Evolutionary conservation across 2,329 filamentous ascomycete species (phyloP).

Genomic region (Fusarium nodosum): DNA sequence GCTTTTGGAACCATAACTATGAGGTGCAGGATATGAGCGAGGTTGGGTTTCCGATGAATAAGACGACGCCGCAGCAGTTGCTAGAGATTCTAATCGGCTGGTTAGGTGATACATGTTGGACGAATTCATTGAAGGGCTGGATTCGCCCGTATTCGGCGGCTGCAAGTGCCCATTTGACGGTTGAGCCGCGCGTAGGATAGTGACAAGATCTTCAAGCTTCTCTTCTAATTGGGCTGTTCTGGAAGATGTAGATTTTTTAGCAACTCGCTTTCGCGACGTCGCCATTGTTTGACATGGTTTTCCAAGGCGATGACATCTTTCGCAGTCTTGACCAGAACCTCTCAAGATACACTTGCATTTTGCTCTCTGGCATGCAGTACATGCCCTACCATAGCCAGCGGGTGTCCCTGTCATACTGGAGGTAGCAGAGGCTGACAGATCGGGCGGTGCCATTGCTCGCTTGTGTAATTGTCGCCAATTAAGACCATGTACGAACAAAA

Average conservation of each 20-base stretch:
- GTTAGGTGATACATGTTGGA: constrained; percentile 38
- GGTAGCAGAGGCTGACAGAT: constrained; percentile 23
- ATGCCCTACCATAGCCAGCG: constrained; percentile 60
- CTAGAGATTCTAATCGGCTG: constrained; percentile 56
- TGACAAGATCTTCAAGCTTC: constrained; percentile 64
- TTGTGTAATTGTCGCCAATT: constrained; percentile 11
- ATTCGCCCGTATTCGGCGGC: constrained; percentile 17
- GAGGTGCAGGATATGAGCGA: constrained; percentile 22
- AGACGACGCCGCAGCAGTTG: constrained; percentile 55
- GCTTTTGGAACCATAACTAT: constrained; percentile 20
- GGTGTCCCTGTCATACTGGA: constrained; percentile 46
- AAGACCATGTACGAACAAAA: constrained; percentile 4
- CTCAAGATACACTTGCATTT: constrained; percentile 65
- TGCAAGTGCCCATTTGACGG: constrained; percentile 35
- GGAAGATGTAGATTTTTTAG: constrained; percentile 53
- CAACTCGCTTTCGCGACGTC: constrained; percentile 56
- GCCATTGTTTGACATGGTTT: constrained; percentile 63
- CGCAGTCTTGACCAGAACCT: constrained; percentile 52
- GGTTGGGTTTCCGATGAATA: constrained; percentile 35
- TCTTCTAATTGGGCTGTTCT: constrained; percentile 63
- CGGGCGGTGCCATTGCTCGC: constrained; percentile 45
- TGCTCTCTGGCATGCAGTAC: constrained; percentile 62
- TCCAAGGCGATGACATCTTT: constrained; percentile 61
- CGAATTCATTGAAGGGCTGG: constrained; percentile 21
- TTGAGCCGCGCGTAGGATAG: constrained; percentile 57